Conservation (phyloP, 2,329 filamentous ascomycete species). For the Penicillium sp. region DNA sequence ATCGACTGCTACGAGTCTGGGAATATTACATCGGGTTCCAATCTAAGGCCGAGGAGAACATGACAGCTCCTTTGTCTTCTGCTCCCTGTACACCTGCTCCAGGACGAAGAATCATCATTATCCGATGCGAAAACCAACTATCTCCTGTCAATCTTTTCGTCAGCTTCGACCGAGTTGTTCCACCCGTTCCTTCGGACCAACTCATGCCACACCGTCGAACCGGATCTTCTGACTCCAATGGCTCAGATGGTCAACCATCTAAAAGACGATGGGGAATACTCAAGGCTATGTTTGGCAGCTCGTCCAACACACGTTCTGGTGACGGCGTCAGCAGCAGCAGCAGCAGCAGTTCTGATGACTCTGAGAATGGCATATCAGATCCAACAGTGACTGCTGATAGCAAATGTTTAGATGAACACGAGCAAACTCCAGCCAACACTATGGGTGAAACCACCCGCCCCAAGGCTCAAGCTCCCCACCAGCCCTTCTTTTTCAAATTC, state of each 20-base stretch:
- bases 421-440: conserved; percentile 20
- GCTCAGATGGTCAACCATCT: conserved; percentile 21
- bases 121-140: conserved; percentile 70
- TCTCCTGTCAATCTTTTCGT: conserved; percentile 55
- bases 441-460: conserved; percentile 31
- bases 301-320: conserved; percentile 45
- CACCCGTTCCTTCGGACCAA: conserved; percentile 35
- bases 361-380: conserved; percentile 31
- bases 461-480: conserved; percentile 47
- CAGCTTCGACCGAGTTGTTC: conserved; percentile 62
- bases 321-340: conserved; percentile 42
- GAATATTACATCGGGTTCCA: conserved; percentile 75
- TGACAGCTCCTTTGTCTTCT: conserved; percentile 64
- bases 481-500: conserved; percentile 64
- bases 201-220: conserved; percentile 36
- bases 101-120: conserved; percentile 81
- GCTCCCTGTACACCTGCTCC: conserved; percentile 82
- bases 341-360: conserved; percentile 39
- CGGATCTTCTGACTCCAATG: conserved; percentile 30
- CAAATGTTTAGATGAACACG: conserved; percentile 29
- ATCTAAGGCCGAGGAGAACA: conserved; percentile 60
- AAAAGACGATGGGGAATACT: conserved; percentile 54
- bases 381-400: conserved; percentile 21
- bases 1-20: conserved; percentile 71
- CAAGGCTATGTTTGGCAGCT: conserved; percentile 49